These are phyloP conservation scores for Clitoria ternatea DNA, from an alignment of 306 rosid species.

Conservation along the genomic window DNA sequence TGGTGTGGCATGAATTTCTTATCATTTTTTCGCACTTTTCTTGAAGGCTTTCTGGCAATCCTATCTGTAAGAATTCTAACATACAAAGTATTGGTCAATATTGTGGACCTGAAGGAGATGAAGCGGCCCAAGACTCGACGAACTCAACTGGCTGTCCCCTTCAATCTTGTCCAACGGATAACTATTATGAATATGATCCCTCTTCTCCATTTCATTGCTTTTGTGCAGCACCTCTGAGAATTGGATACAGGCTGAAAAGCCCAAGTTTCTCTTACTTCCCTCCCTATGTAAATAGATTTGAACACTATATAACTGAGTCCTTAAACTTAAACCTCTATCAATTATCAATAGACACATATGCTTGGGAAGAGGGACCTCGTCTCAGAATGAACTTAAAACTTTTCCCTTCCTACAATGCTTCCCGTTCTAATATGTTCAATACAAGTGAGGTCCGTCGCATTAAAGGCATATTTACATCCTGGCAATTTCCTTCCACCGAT, in stretches of 20 bases:
- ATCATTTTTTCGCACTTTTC: constrained; percentile 10
- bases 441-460: constrained; percentile 51
- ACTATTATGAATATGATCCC: constrained; percentile 56
- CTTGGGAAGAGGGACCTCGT: constrained; percentile 85
- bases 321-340: constrained; percentile 52
- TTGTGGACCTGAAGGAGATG: constrained; percentile 44
- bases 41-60: constrained; percentile 79
- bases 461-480: constrained; percentile 30
- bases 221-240: constrained; percentile 74
- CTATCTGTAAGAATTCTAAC: constrained; percentile 54
- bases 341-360: constrained; percentile 43
- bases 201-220: constrained; percentile 49
- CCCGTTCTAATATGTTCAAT: constrained; percentile 33
- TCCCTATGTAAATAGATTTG: constrained; percentile 39
- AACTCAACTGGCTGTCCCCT: constrained; percentile 27
- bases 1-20: constrained; percentile 5
- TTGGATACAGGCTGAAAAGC: constrained; percentile 86
- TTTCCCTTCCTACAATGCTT: constrained; percentile 44
- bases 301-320: constrained; percentile 37
- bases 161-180: constrained; percentile 57
- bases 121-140: neutral
- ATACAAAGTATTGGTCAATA: constrained; percentile 39
- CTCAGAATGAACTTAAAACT: constrained; percentile 67
- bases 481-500: constrained; percentile 50
- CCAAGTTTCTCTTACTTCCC: constrained; percentile 83